These are phyloP conservation scores for Camelina neglecta DNA, from an alignment of 345 rosid genomes.

Conservation along the genomic window DNA sequence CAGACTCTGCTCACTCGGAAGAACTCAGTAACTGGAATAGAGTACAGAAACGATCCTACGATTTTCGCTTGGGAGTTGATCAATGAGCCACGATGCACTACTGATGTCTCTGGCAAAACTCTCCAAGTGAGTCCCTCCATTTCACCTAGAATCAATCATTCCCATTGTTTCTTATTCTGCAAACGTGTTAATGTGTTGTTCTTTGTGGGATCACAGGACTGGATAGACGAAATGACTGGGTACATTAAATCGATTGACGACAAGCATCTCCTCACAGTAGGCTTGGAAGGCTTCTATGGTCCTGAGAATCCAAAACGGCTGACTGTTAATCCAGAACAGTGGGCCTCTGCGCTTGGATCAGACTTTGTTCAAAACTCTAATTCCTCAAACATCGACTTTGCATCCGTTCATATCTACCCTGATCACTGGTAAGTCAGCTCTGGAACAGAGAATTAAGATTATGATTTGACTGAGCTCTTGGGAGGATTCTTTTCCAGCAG, in stretches of 20 bases:
- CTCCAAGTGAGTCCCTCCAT: slow-evolving; percentile 63
- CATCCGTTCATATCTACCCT: slow-evolving; percentile 85
- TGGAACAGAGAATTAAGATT: neutral
- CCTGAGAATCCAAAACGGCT: slow-evolving; percentile 66
- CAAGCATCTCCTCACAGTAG: slow-evolving; percentile 78
- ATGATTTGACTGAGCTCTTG: neutral
- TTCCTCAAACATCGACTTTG: slow-evolving; percentile 61
- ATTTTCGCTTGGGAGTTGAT: slow-evolving; percentile 91
- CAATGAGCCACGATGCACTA: slow-evolving; percentile 81
- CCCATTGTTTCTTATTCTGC: slow-evolving; percentile 6
- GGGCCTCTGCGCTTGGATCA: slow-evolving; percentile 75
- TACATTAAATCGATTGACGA: slow-evolving; percentile 77
- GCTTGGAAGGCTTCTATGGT: slow-evolving; percentile 90
- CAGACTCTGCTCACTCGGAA: slow-evolving; percentile 73
- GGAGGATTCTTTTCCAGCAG: neutral
- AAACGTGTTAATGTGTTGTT: neutral
- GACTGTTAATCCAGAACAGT: slow-evolving; percentile 70
- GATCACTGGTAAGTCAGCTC: slow-evolving; percentile 67
- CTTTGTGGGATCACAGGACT: slow-evolving; percentile 55
- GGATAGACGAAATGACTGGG: slow-evolving; percentile 81
- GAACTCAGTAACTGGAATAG: slow-evolving; percentile 77
- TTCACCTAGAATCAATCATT: neutral
- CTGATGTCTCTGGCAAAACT: slow-evolving; percentile 84
- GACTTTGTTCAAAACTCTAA: slow-evolving; percentile 74
- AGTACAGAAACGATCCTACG: slow-evolving; percentile 78